These are phyloP conservation scores for Porogramme epimiltina DNA, from an alignment of 1,284 basidiomycete genomes.

Conservation along the genomic window DNA sequence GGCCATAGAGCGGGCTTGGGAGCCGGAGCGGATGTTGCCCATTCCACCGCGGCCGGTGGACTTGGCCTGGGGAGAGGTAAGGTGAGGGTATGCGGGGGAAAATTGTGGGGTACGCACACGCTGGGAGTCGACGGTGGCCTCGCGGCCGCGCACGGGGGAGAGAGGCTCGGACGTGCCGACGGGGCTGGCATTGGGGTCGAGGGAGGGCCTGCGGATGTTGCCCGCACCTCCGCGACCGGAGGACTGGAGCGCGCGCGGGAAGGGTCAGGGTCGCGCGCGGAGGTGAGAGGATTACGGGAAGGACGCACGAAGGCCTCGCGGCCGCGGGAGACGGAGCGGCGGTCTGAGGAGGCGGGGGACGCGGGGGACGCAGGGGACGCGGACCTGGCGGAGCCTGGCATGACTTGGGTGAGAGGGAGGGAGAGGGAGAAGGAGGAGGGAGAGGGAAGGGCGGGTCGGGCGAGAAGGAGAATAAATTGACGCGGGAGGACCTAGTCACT, in stretches of 20 bases:
- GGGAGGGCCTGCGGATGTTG: slow-evolving; percentile 57
- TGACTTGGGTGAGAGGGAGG: slow-evolving; percentile 4
- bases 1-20: slow-evolving; percentile 48
- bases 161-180: slow-evolving; percentile 37
- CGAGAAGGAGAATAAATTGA: background rate
- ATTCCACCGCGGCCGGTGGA: slow-evolving; percentile 77
- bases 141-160: slow-evolving; percentile 55
- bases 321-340: slow-evolving; percentile 33
- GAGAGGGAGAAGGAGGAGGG: background rate
- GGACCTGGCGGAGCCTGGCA: slow-evolving; percentile 15
- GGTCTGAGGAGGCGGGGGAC: slow-evolving; percentile 15
- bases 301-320: slow-evolving; percentile 31
- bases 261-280: background rate
- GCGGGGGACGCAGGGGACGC: background rate
- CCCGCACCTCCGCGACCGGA: slow-evolving; percentile 70
- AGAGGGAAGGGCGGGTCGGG: background rate
- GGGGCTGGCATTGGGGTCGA: slow-evolving; percentile 33
- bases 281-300: background rate
- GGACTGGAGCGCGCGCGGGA: slow-evolving; percentile 39
- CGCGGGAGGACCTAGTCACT: background rate
- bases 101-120: slow-evolving; percentile 28
- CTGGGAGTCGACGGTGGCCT: slow-evolving; percentile 41
- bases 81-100: slow-evolving; percentile 1
- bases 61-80: slow-evolving; percentile 38
- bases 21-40: slow-evolving; percentile 78